phyloP scores from a whole-genome alignment of 352 stramenopile species.

The Globisporangium rhizosaccharum region DNA sequence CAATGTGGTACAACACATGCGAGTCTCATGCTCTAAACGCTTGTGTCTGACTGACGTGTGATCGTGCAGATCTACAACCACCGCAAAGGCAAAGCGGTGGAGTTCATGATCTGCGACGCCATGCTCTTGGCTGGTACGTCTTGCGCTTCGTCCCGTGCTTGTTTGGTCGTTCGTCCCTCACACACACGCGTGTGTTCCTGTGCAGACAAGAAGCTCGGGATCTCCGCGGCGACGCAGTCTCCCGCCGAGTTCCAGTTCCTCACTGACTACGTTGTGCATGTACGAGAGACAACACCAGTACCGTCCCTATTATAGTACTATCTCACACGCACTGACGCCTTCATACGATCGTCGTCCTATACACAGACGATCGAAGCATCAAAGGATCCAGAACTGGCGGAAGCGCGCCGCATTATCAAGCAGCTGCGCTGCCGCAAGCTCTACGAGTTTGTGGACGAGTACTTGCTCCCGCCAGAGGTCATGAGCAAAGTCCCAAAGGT shows the following conservation, averaged over 20 bases:
- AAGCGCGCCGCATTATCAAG: conserved; percentile 63
- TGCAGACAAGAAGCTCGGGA: conserved; percentile 62
- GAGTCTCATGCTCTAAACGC: not conserved
- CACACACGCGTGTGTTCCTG: not conserved
- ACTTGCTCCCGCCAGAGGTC: conserved; percentile 55
- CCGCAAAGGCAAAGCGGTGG: conserved; percentile 82
- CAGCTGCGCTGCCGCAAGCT: conserved; percentile 64
- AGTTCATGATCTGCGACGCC: conserved; percentile 89
- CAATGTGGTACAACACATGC: not conserved
- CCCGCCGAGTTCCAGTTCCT: conserved; percentile 71
- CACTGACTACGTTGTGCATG: conserved; percentile 69
- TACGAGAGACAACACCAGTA: conserved; percentile 13
- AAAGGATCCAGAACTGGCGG: conserved; percentile 40
- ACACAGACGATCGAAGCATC: conserved; percentile 66
- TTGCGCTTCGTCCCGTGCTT: too few relatives aligned
- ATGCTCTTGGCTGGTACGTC: conserved; percentile 54
- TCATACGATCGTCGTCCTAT: too few relatives aligned
- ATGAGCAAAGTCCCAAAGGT: conserved; percentile 44
- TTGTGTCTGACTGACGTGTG: too few relatives aligned
- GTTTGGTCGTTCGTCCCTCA: too few relatives aligned
- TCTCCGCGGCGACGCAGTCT: conserved; percentile 56
- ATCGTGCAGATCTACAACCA: conserved; percentile 79
- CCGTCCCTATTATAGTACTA: not conserved
- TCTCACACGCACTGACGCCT: not conserved
- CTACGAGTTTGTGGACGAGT: conserved; percentile 86